phyloP scores from a whole-genome alignment of 1,284 basidiomycete species.

The Cutaneotrichosporon dermatis region DNA sequence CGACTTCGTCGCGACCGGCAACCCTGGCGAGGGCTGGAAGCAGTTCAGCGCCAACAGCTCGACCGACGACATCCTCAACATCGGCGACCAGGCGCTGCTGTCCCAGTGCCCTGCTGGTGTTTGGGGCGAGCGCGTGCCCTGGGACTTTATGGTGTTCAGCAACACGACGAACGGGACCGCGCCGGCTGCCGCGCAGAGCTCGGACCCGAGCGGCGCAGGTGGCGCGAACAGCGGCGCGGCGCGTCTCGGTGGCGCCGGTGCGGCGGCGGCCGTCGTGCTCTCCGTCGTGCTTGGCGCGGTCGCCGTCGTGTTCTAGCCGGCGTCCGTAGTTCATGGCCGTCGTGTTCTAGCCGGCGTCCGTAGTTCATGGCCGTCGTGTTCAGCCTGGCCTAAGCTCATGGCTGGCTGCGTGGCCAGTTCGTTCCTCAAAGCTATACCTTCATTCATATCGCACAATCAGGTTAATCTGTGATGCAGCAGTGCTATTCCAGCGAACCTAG shows the following conservation, averaged over 20 bases:
- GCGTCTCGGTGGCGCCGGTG: neutral
- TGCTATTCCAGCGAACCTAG: too few species aligned
- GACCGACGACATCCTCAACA: constrained; percentile 12
- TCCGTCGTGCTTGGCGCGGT: neutral
- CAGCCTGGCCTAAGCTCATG: too few species aligned
- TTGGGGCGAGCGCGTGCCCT: constrained; percentile 34
- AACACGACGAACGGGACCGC: constrained; percentile 1
- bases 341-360: too few species aligned
- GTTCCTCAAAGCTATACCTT: too few species aligned
- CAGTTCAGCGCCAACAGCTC: constrained; percentile 11
- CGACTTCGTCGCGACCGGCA: constrained; percentile 33
- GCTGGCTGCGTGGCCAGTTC: too few species aligned
- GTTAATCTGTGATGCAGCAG: too few species aligned
- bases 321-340: too few species aligned
- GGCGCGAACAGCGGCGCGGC: neutral
- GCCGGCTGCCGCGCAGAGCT: neutral
- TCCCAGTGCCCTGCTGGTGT: constrained; percentile 27
- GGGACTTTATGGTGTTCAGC: constrained; percentile 40
- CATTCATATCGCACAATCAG: too few species aligned
- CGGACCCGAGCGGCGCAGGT: neutral
- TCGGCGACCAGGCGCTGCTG: constrained; percentile 18
- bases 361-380: too few species aligned
- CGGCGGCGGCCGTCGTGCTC: neutral
- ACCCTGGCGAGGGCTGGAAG: constrained; percentile 22
- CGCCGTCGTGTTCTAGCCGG: neutral